phyloP scores from a whole-genome alignment of 2,329 filamentous ascomycete species.

The Didymella keratinophila region DNA sequence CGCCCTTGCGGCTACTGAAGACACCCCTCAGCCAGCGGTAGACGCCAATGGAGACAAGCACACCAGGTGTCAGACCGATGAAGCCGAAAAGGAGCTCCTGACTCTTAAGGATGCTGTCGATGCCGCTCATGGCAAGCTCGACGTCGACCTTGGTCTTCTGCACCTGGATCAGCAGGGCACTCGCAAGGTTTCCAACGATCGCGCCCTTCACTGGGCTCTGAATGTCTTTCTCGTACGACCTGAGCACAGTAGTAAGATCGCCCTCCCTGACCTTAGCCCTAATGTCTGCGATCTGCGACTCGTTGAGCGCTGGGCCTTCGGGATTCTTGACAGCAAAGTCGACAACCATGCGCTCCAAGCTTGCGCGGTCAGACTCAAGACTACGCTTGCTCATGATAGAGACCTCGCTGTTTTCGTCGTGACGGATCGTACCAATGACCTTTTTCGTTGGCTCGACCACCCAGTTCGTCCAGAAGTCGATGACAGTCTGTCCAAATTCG shows the following conservation, averaged over 20 bases:
- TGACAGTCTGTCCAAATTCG: slow-evolving; percentile 77
- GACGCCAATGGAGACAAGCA: slow-evolving; percentile 82
- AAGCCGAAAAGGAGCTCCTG: slow-evolving; percentile 98
- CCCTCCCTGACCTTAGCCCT: slow-evolving; percentile 84
- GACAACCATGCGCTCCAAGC: slow-evolving; percentile 95
- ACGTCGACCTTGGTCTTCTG: slow-evolving; percentile 99
- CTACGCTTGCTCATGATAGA: slow-evolving; percentile 96
- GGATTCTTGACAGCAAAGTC: slow-evolving; percentile 91
- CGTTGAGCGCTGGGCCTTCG: slow-evolving; percentile 67
- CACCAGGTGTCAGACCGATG: slow-evolving; percentile 88
- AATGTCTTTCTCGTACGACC: slow-evolving; percentile 89
- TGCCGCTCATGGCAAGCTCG: slow-evolving; percentile 93
- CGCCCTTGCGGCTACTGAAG: slow-evolving; percentile 75
- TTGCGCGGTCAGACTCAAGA: slow-evolving; percentile 86
- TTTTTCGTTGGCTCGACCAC: slow-evolving; percentile 84
- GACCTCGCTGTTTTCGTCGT: slow-evolving; percentile 91
- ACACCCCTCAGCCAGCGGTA: slow-evolving; percentile 74
- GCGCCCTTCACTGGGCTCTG: slow-evolving; percentile 82
- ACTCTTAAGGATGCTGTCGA: slow-evolving; percentile 91
- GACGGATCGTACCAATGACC: slow-evolving; percentile 88
- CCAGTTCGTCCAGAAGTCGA: slow-evolving; percentile 98
- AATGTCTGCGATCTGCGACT: slow-evolving; percentile 76
- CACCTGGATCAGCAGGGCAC: slow-evolving; percentile 91
- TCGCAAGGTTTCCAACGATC: slow-evolving; percentile 83
- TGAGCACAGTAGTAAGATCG: slow-evolving; percentile 89